Evolutionary conservation across 2,329 filamentous ascomycete species (phyloP).

Genomic region (Ceratocystis destructans): DNA sequence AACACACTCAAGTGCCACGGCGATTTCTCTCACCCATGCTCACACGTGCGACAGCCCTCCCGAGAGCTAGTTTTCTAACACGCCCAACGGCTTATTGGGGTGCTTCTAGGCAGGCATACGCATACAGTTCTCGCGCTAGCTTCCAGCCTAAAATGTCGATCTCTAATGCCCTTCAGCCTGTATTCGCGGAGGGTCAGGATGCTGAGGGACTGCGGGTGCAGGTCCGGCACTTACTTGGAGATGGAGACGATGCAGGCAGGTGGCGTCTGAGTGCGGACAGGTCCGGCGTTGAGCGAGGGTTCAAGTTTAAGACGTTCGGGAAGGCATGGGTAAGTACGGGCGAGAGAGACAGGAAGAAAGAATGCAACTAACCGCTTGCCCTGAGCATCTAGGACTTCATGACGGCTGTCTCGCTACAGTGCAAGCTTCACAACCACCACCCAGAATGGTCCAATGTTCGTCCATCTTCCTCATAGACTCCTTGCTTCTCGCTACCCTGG

Average conservation of each 20-base stretch:
- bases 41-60: no score
- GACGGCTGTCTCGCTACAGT: constrained; percentile 55
- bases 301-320: constrained; percentile 51
- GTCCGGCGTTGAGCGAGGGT: constrained; percentile 43
- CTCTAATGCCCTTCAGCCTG: neutral
- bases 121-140: neutral
- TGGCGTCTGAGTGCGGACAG: constrained; percentile 41
- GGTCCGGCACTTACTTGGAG: constrained; percentile 28
- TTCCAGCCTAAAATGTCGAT: neutral
- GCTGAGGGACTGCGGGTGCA: constrained; percentile 29
- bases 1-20: no score
- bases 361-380: constrained; percentile 28
- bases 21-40: no score
- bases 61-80: no score
- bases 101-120: neutral
- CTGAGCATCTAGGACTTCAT: constrained; percentile 43
- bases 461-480: constrained; percentile 3
- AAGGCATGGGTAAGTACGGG: constrained; percentile 46
- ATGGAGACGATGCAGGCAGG: constrained; percentile 23
- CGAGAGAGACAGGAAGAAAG: neutral
- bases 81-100: neutral
- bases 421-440: constrained; percentile 55
- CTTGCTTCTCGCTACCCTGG: neutral
- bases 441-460: constrained; percentile 63
- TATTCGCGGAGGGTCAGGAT: constrained; percentile 36